A percentile compares a stretch with the other conserved stretches of the same genome.
Conservation (phyloP, 2,329 filamentous ascomycete species). For the Ascochyta koolunga region DNA sequence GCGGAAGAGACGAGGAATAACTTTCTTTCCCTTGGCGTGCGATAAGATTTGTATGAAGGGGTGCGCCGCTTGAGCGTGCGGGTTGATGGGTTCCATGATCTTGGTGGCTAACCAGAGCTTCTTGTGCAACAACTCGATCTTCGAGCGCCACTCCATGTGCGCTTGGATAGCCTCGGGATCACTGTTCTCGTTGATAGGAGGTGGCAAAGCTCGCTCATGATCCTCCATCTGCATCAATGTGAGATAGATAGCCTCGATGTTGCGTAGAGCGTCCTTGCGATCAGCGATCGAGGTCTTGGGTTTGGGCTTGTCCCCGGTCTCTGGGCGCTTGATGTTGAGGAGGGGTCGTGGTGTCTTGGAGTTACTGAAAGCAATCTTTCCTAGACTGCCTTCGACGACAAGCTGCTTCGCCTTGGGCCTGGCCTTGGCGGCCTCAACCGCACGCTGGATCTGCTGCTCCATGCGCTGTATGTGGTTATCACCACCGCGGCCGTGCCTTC, state of each 20-base stretch:
- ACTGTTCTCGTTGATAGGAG: constrained; percentile 66
- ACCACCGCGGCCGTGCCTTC: constrained; percentile 79
- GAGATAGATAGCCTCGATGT: constrained; percentile 87
- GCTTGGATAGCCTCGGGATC: constrained; percentile 72
- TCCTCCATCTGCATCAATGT: constrained; percentile 94
- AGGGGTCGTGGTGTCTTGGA: constrained; percentile 95
- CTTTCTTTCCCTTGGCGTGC: constrained; percentile 94
- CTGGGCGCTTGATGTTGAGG: constrained; percentile 90
- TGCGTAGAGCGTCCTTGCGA: constrained; percentile 80
- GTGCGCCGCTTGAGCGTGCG: constrained; percentile 68
- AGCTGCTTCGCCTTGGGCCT: constrained; percentile 98
- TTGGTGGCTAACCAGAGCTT: constrained; percentile 87
- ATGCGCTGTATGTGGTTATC: constrained; percentile 99
- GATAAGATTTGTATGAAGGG: constrained; percentile 97
- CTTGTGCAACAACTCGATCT: constrained; percentile 72
- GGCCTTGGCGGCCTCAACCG: constrained; percentile 95
- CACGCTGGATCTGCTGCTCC: constrained; percentile 98
- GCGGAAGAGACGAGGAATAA: constrained; percentile 91
- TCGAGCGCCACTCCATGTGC: constrained; percentile 80
- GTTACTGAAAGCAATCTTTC: constrained; percentile 99
- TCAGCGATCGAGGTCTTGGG: constrained; percentile 66
- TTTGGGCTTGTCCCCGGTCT: constrained; percentile 62
- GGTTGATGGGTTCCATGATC: constrained; percentile 86
- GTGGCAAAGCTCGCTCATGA: constrained; percentile 80
- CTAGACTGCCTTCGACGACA: constrained; percentile 92